Percentiles rank a stretch among this genome's conserved stretches.
Conservation (phyloP, 768 basidiomycete species). For the Suillus decipiens region DNA sequence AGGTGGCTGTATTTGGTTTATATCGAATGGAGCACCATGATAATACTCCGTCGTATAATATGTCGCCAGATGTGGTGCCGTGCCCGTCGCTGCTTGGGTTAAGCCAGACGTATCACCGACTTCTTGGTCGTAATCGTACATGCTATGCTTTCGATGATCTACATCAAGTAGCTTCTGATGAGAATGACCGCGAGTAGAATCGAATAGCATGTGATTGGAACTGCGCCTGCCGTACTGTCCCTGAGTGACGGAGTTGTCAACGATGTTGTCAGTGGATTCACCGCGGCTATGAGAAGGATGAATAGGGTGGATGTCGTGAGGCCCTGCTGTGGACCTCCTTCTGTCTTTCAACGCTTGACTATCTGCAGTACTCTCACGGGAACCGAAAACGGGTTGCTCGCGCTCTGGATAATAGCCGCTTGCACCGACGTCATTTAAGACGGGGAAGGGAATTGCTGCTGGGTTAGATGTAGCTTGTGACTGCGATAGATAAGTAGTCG, state of each 20-base stretch:
- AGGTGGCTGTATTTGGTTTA: slow-evolving; percentile 22
- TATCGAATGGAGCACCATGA: slow-evolving; percentile 19
- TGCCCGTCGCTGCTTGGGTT: background rate
- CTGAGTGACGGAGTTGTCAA: slow-evolving; percentile 9
- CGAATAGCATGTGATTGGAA: slow-evolving; percentile 42
- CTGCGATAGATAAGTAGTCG: slow-evolving; percentile 35
- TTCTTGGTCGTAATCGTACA: slow-evolving; percentile 24
- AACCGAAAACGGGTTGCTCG: slow-evolving; percentile 19
- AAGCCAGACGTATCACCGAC: slow-evolving; percentile 1
- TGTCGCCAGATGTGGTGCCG: background rate
- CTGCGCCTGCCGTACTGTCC: slow-evolving; percentile 34
- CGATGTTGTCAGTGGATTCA: slow-evolving; percentile 6
- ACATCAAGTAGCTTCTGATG: slow-evolving; percentile 27
- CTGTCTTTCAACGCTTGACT: background rate
- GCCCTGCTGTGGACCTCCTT: background rate
- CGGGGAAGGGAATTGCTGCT: slow-evolving; percentile 25
- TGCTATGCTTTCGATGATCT: slow-evolving; percentile 24
- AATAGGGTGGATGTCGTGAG: slow-evolving; percentile 14
- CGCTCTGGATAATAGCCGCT: slow-evolving; percentile 24
- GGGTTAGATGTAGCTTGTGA: slow-evolving; percentile 27
- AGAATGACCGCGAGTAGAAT: slow-evolving; percentile 32
- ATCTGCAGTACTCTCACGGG: background rate
- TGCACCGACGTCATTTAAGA: slow-evolving; percentile 25
- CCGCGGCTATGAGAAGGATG: slow-evolving; percentile 20
- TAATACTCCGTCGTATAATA: slow-evolving; percentile 11